Evolutionary conservation across 2,329 filamentous ascomycete genomes (phyloP), one percentile per base, ranked within the genome.

Genomic region (Colletotrichum liaoningense): DNA sequence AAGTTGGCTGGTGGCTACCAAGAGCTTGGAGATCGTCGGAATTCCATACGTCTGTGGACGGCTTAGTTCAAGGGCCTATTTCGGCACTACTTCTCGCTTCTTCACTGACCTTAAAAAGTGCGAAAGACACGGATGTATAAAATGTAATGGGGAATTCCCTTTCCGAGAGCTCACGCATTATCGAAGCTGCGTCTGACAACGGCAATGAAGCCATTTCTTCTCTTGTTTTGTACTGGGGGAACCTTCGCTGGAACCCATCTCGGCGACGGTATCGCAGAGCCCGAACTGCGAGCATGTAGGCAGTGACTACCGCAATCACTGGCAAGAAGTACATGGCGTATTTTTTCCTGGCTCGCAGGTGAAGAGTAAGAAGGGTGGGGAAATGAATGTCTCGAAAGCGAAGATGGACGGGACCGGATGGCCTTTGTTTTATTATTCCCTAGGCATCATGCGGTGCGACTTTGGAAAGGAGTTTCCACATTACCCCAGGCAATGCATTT

Each of bases 91-190:
- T 30, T 33, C 19, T 11, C 38, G 38, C 38, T 22, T 16, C 14
- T 12, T 7, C 14, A 28, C 60, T 79, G 28, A 87, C 87, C 81
- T 86, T 87, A 79, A 92, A 91, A 5, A 92, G 81, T 0, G 89
- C 89, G 78, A 92, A 91, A 67, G 90, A 86, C 4, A 91, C 78
- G 1, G 88, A 83, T 62, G 86, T 88, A 16, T 83, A 79, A 63
- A 82, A 86, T 0, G 86, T 83, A 57, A 84, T 86, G 0, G 90
- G 90, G 74, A 92, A 92, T 75, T 92, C 90, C 3, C 87, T 80
- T 60, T 86, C 80, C 1, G 80, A 79, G 1, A 90, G 67, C 28
- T 81, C 80, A 57, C 79, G 81, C 38, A 87, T 80, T 57, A 91
- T 26, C 2, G 28, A 24, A 1, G 69, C 16, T 12, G 69, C 65